Base-by-base conservation (phyloP, 2,329 filamentous ascomycete genomes). In the Tolypocladium guangdongense region DNA sequence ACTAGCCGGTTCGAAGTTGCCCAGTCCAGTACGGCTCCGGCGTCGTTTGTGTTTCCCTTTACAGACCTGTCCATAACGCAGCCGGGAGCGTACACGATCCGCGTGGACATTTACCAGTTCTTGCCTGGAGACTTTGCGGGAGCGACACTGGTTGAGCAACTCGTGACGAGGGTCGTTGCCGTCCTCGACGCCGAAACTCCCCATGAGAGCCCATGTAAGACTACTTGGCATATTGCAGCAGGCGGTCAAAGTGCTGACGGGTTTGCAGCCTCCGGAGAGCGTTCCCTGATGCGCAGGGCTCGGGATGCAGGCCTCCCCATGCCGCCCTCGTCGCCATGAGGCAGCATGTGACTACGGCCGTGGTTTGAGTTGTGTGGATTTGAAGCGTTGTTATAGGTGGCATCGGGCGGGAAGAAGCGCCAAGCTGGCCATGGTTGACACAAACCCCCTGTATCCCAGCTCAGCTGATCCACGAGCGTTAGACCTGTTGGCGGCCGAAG, bases 91-190 rank as follows among this genome's bases (percentile, higher is more conserved):
- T 69, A 62, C 47, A 58, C 46, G 3, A 57, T 69, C 39, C 61
- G 61, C 18, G 43, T 69, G 7, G 65, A 68, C 35, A 37, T 65
- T 1, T 67, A 67, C 52, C 58, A 59, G 38, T 58, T 59, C 48
- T 52, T 22, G 52, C 55, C 18, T 45, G 57, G 2, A 22, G 59
- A 16, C 33, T 53, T 3, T 47, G 51, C 7, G 54, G 58, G 7
- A 4, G 60, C 51, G 16, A 55, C 38, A 0, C 52, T 61, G 24
- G 51, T 60, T 33, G 53, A 49, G 6, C 58, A 64, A 41, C 48
- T 57, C 38, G 53, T 60, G 7, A 60, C 56, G 33, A 54, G 39
- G 2, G 41, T 46, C 3, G 56, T 68, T 6, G 55, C 53, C 0
- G 58, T 62, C 6, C 20, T 49, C 10, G 54, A 57, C 7, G 52